Evolutionary conservation across 176 grass and related monocot genomes (phyloP).

Genomic region (Zea mays): DNA sequence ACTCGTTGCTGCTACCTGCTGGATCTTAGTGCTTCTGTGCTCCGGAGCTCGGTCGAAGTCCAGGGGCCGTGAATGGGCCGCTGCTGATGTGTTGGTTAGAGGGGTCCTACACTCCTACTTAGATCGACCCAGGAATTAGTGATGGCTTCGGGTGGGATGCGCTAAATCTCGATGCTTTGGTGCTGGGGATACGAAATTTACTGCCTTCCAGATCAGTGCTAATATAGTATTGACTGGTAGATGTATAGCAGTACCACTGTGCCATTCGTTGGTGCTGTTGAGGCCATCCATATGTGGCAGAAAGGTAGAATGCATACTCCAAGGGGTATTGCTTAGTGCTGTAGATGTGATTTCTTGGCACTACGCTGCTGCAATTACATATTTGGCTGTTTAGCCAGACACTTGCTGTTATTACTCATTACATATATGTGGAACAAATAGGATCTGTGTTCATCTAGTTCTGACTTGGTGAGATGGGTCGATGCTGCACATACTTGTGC

Average conservation of each 20-base stretch:
- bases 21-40: constrained; percentile 46
- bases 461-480: not conserved
- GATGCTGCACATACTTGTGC: not conserved
- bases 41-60: constrained; percentile 20
- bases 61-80: constrained; percentile 24
- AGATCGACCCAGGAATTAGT: constrained; percentile 38
- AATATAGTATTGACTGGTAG: constrained; percentile 22
- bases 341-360: not conserved
- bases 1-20: constrained; percentile 31
- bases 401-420: not conserved
- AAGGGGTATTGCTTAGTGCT: not conserved
- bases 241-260: constrained; percentile 6
- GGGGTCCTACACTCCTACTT: not conserved
- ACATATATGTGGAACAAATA: not conserved
- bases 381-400: not conserved
- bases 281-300: not conserved
- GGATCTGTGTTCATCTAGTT: not conserved
- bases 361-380: not conserved
- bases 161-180: constrained; percentile 30
- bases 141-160: constrained; percentile 20
- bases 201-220: constrained; percentile 31
- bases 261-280: constrained; percentile 4
- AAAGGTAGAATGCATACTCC: not conserved
- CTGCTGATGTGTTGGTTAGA: not conserved
- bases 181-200: constrained; percentile 10